Conservation (phyloP, 225 moss, liverwort and hornwort genomes). For the Pleurozium schreberi region DNA sequence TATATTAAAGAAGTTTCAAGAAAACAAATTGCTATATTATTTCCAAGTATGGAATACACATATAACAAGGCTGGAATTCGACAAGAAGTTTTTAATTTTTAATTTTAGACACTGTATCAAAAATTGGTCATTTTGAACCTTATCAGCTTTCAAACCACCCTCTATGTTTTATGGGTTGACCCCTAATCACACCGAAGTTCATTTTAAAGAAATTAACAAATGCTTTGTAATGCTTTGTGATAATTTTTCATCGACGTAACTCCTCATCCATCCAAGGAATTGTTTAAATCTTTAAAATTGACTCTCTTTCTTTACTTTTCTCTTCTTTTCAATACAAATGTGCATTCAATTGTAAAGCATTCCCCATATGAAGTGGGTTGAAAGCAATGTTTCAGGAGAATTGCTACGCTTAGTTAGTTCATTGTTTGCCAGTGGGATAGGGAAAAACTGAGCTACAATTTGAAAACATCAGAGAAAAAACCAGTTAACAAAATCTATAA, state of each 20-base stretch:
- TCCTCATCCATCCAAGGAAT: background rate
- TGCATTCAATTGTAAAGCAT: background rate
- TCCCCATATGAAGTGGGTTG: background rate
- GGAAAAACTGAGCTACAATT: too few relatives aligned
- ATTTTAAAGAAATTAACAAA: background rate
- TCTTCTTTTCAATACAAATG: background rate
- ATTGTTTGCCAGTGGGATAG: too few relatives aligned
- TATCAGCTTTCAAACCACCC: background rate
- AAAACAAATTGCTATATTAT: too few relatives aligned
- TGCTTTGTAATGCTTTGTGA: too few relatives aligned
- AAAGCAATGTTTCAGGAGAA: background rate
- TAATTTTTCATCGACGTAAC: background rate
- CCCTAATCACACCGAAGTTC: background rate
- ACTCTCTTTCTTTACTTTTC: too few relatives aligned
- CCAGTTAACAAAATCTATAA: too few relatives aligned
- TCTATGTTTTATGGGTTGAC: accelerated
- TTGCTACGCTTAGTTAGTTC: background rate
- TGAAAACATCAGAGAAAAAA: too few relatives aligned
- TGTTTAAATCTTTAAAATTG: background rate
- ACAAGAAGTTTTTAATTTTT: background rate
- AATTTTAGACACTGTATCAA: background rate
- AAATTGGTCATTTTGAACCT: background rate
- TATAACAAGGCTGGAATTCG: too few relatives aligned
- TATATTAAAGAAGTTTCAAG: accelerated
- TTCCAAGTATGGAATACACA: too few relatives aligned